Conservation (phyloP, 2,329 filamentous ascomycete genomes). For the Colletotrichum chlorophyti region DNA sequence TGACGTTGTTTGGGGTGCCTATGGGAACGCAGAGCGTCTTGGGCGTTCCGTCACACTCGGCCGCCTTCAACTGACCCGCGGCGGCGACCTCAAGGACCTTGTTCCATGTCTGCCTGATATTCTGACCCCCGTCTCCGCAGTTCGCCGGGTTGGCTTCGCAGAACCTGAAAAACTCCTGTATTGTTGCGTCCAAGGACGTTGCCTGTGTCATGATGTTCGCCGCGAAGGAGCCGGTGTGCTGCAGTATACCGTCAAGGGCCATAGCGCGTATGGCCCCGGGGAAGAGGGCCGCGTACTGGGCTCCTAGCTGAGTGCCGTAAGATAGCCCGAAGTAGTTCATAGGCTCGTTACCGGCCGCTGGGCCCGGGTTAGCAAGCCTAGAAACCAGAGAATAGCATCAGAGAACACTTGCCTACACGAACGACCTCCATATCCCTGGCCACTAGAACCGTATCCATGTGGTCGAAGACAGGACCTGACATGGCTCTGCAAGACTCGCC, state of each 20-base stretch:
- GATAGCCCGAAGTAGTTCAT: slow-evolving; percentile 23
- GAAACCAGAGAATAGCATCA: rapidly evolving
- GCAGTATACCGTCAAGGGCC: slow-evolving; percentile 21
- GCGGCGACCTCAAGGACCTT: slow-evolving; percentile 9
- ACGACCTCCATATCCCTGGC: slow-evolving; percentile 23
- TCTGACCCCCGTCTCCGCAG: slow-evolving; percentile 9
- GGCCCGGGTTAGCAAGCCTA: not conserved
- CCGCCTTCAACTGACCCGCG: slow-evolving; percentile 5
- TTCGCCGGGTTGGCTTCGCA: slow-evolving; percentile 6
- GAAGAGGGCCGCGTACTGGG: slow-evolving; percentile 15
- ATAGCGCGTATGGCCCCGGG: slow-evolving; percentile 7
- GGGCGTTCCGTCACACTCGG: slow-evolving; percentile 15
- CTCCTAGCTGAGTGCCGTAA: slow-evolving; percentile 19
- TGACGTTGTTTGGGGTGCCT: slow-evolving; percentile 8
- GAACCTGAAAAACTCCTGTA: slow-evolving; percentile 19
- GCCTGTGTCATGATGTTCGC: slow-evolving; percentile 24
- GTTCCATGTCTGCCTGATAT: slow-evolving; percentile 15
- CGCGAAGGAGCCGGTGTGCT: slow-evolving; percentile 16
- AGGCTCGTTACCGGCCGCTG: slow-evolving; percentile 4
- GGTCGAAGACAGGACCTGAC: slow-evolving; percentile 6
- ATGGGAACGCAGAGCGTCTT: slow-evolving; percentile 7
- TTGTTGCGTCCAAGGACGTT: slow-evolving; percentile 21
- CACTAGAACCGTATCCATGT: slow-evolving; percentile 15
- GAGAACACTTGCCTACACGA: not conserved
- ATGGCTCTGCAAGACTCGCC: slow-evolving; percentile 19